These are phyloP conservation scores for Pyrenophora seminiperda DNA, from an alignment of 2,329 filamentous ascomycete species.

Conservation along the genomic window DNA sequence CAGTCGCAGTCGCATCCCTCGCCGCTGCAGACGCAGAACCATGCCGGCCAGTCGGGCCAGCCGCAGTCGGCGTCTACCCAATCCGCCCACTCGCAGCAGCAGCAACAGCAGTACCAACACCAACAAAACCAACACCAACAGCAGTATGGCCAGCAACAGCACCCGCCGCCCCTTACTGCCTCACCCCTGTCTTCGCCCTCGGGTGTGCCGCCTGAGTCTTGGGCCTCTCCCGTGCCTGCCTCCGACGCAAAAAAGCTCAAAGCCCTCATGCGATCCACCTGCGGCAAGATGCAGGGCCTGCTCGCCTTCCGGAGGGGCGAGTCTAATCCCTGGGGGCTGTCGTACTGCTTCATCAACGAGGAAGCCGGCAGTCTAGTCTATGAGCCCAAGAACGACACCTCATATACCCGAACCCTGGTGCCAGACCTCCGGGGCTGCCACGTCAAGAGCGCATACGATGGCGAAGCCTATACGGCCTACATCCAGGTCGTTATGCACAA, in stretches of 20 bases:
- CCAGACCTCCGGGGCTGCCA: constrained; percentile 75
- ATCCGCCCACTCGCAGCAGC: constrained; percentile 15
- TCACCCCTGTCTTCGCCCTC: constrained; percentile 30
- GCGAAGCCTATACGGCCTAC: constrained; percentile 55
- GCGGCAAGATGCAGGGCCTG: constrained; percentile 79
- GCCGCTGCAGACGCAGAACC: not conserved
- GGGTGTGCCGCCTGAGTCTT: constrained; percentile 40
- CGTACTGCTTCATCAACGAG: constrained; percentile 79
- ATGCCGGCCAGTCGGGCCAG: constrained; percentile 36
- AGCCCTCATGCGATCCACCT: constrained; percentile 75
- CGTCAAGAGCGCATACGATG: constrained; percentile 60
- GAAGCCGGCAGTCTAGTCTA: constrained; percentile 76
- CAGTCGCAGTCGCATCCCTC: constrained; percentile 20
- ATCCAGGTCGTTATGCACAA: constrained; percentile 60
- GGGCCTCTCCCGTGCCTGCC: constrained; percentile 55
- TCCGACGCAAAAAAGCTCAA: constrained; percentile 74
- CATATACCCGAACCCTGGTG: constrained; percentile 68
- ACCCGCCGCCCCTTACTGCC: constrained; percentile 17
- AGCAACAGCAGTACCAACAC: constrained; percentile 10
- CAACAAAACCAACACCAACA: not conserved
- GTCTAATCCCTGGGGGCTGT: constrained; percentile 67
- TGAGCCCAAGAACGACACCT: constrained; percentile 70
- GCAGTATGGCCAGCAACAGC: constrained; percentile 1
- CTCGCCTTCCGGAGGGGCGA: constrained; percentile 71
- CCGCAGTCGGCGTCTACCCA: constrained; percentile 19